Base-by-base conservation (phyloP, 2,329 filamentous ascomycete genomes). In the Nemania sp. region DNA sequence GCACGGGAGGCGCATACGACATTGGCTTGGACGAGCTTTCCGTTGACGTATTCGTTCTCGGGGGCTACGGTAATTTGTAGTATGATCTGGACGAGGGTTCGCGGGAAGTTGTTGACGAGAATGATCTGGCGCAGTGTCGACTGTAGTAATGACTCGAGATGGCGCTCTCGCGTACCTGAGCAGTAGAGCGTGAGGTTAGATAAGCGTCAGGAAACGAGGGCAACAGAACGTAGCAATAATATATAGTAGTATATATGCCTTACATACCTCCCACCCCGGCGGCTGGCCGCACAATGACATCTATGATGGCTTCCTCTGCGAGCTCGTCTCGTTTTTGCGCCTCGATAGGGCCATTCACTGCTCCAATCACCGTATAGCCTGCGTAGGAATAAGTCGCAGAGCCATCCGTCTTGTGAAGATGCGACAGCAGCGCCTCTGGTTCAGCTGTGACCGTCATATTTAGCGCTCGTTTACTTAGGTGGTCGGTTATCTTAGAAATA, bases 311-410 rank as follows among this genome's bases (percentile, higher is more conserved):
- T 79, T 97, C 92, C 76, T 96, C 93, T 7, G 95, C 90, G 67
- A 95, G 86, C 75, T 98, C 92, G 73, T 99, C 94, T 70, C 91
- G 87, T 70, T 93, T 86, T 68, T 88, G 87, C 15, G 94, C 91
- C 79, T 99, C 95, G 67, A 98, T 86, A 15, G 95, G 95, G 0
- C 94, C 95, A 76, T 97, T 98, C 67, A 96, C 92, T 13, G 91
- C 89, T 57, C 90, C 90, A 55, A 96, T 85, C 65, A 98, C 84
- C 46, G 88, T 89, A 76, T 92, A 96, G 50, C 92, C 90, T 59
- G 86, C 82, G 69, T 88, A 83, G 2, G 89, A 86, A 74, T 91
- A 92, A 10, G 86, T 89, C 11, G 90, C 90, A 49, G 92, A 96
- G 63, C 91, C 91, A 73, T 96, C 91, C 25, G 90, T 84, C 63